phyloP scores from a whole-genome alignment of 164 flowering plant species.

The Sedum album region DNA sequence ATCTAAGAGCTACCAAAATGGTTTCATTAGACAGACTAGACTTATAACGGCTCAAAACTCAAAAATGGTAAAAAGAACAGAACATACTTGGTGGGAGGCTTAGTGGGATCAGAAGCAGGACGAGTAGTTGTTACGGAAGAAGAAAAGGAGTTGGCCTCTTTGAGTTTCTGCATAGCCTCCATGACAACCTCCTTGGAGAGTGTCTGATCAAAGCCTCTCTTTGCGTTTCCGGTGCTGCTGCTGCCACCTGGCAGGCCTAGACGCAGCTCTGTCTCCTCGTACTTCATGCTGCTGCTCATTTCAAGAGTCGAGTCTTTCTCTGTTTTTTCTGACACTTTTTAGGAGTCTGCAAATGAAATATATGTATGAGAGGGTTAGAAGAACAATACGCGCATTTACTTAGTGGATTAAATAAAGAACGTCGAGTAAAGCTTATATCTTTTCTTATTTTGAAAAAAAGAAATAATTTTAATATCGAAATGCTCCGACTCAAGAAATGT shows the following conservation, averaged over 20 bases:
- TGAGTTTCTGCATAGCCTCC: background rate
- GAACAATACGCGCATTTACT: too few species aligned
- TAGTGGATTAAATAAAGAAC: too few species aligned
- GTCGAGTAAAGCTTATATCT: too few species aligned
- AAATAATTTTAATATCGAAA: too few species aligned
- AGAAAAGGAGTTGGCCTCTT: background rate
- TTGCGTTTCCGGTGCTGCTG: slow-evolving; percentile 21
- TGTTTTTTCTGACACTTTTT: too few species aligned
- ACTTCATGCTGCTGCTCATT: slow-evolving; percentile 23
- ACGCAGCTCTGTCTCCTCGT: slow-evolving; percentile 43
- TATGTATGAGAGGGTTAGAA: background rate
- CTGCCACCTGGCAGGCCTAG: slow-evolving; percentile 39
- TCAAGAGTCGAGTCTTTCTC: too few species aligned
- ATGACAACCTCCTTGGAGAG: background rate
- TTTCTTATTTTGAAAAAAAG: too few species aligned
- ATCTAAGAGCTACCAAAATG: too few species aligned
- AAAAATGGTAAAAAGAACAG: background rate
- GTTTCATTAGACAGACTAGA: too few species aligned
- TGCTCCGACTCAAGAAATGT: too few species aligned
- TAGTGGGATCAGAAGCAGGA: slow-evolving; percentile 19
- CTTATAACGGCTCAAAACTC: background rate
- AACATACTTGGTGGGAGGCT: slow-evolving; percentile 44
- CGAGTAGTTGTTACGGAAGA: slow-evolving; percentile 8
- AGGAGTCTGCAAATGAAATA: background rate
- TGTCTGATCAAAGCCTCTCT: slow-evolving; percentile 17